phyloP scores from a whole-genome alignment of 1,284 basidiomycete genomes.

The Rhodotorula sp. region DNA sequence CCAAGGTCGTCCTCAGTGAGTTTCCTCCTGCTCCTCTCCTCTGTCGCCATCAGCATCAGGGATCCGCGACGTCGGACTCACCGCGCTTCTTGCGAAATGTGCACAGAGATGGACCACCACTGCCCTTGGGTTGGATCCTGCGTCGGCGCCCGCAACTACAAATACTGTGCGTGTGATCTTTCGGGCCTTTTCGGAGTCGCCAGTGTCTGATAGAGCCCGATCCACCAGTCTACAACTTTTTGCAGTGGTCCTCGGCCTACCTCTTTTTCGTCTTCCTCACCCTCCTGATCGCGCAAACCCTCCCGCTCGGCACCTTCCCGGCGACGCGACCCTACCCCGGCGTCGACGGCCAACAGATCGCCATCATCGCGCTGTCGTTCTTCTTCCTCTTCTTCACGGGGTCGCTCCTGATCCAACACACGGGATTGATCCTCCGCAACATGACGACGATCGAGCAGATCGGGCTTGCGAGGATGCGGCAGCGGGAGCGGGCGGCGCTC shows the following conservation, averaged over 20 bases:
- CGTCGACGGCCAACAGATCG: conserved; percentile 65
- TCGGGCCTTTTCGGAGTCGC: background rate
- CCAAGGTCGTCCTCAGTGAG: conserved; percentile 39
- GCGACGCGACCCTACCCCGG: conserved; percentile 42
- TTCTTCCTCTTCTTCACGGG: conserved; percentile 71
- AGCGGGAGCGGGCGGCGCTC: conserved; percentile 61
- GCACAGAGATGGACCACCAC: conserved; percentile 40
- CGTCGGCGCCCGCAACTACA: conserved; percentile 76
- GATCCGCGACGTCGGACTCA: too few relatives aligned
- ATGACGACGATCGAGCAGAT: conserved; percentile 79
- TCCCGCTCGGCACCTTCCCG: conserved; percentile 45
- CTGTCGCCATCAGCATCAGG: too few relatives aligned
- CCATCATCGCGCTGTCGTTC: conserved; percentile 62
- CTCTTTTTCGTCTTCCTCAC: conserved; percentile 63
- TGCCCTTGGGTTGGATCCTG: conserved; percentile 51
- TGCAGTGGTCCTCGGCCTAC: conserved; percentile 60
- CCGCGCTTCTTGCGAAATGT: background rate
- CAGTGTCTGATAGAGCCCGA: background rate
- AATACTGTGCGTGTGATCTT: conserved; percentile 46
- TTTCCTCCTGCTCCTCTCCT: background rate
- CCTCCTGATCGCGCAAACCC: conserved; percentile 57
- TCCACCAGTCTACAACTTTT: conserved; percentile 58
- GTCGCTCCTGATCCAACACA: conserved; percentile 62
- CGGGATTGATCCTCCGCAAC: conserved; percentile 62
- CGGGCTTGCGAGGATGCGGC: conserved; percentile 58